These are phyloP conservation scores for Basipetospora chlamydospora DNA, from an alignment of 2,329 filamentous ascomycete species.

Conservation along the genomic window DNA sequence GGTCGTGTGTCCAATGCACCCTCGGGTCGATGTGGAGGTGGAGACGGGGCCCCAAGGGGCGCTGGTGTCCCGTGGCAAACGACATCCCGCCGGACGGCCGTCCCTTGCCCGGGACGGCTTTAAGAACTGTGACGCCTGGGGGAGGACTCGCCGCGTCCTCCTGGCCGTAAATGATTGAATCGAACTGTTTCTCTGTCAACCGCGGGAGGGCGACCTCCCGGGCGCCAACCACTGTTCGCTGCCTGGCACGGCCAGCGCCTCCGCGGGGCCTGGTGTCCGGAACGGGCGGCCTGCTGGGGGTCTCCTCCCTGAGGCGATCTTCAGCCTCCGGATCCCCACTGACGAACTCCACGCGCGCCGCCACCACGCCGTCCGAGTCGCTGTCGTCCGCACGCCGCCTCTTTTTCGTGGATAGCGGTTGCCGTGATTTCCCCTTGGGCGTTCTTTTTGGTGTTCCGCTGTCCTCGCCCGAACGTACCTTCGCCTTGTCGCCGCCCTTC, in stretches of 20 bases:
- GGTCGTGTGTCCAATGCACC: slow-evolving; percentile 28
- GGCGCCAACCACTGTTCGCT: background rate
- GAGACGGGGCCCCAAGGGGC: background rate
- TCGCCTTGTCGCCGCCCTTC: too few relatives aligned
- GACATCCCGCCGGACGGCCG: background rate
- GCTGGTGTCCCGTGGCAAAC: background rate
- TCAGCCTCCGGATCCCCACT: too few relatives aligned
- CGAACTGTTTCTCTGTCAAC: slow-evolving; percentile 1
- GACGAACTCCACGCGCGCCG: background rate
- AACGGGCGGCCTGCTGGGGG: too few relatives aligned
- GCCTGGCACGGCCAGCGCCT: too few relatives aligned
- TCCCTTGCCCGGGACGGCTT: background rate
- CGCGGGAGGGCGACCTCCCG: background rate
- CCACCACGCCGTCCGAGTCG: background rate
- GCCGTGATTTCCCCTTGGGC: too few relatives aligned
- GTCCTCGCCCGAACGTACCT: too few relatives aligned
- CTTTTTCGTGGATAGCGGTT: too few relatives aligned
- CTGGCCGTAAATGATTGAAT: slow-evolving; percentile 3
- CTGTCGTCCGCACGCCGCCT: background rate
- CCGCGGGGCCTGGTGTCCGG: too few relatives aligned
- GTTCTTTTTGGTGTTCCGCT: too few relatives aligned
- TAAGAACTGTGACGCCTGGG: background rate
- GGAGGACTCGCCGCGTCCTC: background rate
- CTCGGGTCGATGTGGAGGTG: slow-evolving; percentile 28
- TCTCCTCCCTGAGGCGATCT: background rate